Conservation (phyloP, 1,284 basidiomycete genomes). For the Cutaneotrichosporon sp. region DNA sequence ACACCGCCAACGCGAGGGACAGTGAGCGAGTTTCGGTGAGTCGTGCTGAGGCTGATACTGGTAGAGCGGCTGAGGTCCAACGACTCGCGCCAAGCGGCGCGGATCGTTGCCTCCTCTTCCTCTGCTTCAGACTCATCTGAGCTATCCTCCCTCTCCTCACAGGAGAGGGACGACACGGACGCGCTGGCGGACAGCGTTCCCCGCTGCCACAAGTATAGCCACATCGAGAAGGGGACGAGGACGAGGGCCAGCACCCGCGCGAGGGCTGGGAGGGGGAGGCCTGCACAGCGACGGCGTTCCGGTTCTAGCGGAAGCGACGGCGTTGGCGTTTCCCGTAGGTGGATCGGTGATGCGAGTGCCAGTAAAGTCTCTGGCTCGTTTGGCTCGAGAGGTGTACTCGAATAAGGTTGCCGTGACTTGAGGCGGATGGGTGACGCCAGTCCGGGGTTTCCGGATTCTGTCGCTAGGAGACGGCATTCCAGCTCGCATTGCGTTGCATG, state of each 20-base stretch:
- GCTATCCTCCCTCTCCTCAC: background rate
- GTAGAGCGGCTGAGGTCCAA: background rate
- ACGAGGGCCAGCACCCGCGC: conserved; percentile 3
- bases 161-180: background rate
- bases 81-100: background rate
- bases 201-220: background rate
- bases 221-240: conserved; percentile 1
- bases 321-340: too few relatives aligned
- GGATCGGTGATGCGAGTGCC: too few relatives aligned
- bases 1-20: background rate
- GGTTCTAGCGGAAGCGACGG: background rate
- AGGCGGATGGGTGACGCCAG: too few relatives aligned
- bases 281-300: background rate
- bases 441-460: too few relatives aligned
- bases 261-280: background rate
- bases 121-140: background rate
- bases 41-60: background rate
- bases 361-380: too few relatives aligned
- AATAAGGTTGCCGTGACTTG: too few relatives aligned
- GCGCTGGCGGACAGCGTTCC: background rate
- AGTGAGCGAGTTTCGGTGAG: background rate
- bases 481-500: too few relatives aligned
- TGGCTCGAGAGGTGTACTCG: too few relatives aligned
- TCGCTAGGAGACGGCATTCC: too few relatives aligned
- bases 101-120: background rate